Conservation (phyloP, 2,329 filamentous ascomycete species). For the Zalaria sp. region DNA sequence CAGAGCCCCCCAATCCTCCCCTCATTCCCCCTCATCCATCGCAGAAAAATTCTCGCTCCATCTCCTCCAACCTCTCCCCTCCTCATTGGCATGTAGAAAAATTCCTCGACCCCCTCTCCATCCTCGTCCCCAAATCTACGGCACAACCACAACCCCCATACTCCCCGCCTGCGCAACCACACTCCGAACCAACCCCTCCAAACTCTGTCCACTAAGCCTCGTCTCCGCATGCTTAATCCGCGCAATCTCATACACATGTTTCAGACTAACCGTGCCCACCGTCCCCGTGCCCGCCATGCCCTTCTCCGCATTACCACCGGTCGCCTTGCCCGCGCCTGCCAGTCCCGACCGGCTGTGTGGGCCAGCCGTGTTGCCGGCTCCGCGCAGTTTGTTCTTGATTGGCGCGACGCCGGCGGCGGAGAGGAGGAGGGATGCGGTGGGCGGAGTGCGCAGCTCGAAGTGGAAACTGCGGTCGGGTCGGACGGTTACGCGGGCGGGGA, state of each 20-base stretch:
- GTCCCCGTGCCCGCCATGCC: constrained; percentile 57
- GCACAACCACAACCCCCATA: constrained; percentile 35
- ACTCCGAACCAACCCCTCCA: constrained; percentile 69
- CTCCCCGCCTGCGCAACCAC: constrained; percentile 43
- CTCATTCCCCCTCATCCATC: no score
- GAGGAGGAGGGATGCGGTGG: constrained; percentile 81
- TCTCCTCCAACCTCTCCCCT: no score
- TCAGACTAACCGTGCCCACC: constrained; percentile 77
- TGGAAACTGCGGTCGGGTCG: constrained; percentile 84
- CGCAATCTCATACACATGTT: constrained; percentile 96
- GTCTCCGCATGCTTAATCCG: constrained; percentile 64
- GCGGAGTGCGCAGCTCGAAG: constrained; percentile 86
- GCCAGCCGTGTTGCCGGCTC: constrained; percentile 44
- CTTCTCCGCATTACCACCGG: constrained; percentile 6
- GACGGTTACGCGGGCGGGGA: constrained; percentile 82
- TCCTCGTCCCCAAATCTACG: constrained; percentile 6
- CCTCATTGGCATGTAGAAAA: no score
- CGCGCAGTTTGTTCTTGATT: constrained; percentile 63
- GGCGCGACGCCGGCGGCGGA: constrained; percentile 64
- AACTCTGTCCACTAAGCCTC: constrained; percentile 51
- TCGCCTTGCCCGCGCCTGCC: constrained; percentile 22
- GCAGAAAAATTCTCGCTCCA: no score
- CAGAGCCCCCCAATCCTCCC: no score
- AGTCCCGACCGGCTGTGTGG: constrained; percentile 24
- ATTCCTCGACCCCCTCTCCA: no score